phyloP scores from a whole-genome alignment of 2,329 filamentous ascomycete species.

The Beauveria medogensis region DNA sequence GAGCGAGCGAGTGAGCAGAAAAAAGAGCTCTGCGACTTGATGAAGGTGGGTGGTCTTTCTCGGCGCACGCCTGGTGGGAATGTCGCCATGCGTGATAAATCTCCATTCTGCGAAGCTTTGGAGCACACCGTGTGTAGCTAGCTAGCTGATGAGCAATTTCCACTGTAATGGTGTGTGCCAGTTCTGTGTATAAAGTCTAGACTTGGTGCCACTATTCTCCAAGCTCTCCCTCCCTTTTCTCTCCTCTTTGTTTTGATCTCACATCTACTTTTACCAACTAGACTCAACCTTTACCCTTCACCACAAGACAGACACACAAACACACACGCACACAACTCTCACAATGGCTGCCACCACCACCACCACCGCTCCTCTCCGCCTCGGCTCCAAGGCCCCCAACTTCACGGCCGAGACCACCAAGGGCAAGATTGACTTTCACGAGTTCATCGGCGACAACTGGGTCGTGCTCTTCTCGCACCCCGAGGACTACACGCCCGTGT shows the following conservation, averaged over 20 bases:
- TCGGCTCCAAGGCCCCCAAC: slow-evolving; percentile 65
- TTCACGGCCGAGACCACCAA: slow-evolving; percentile 75
- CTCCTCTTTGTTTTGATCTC: not conserved
- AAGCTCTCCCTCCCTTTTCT: not conserved
- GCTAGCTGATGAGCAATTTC: slow-evolving; percentile 3
- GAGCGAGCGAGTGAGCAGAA: too few species aligned
- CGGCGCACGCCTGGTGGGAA: not conserved
- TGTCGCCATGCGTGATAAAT: slow-evolving; percentile 1
- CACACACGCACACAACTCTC: too few species aligned
- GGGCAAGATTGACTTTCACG: slow-evolving; percentile 73
- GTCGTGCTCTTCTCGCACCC: slow-evolving; percentile 79
- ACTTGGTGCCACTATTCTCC: not conserved
- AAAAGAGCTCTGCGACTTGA: not conserved
- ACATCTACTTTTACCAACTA: not conserved
- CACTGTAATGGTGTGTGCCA: not conserved
- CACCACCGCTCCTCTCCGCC: slow-evolving; percentile 41
- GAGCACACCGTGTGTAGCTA: not conserved
- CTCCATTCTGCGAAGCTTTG: not conserved
- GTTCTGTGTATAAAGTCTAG: not conserved
- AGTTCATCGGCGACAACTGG: slow-evolving; percentile 74
- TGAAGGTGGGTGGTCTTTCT: not conserved
- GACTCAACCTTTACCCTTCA: not conserved
- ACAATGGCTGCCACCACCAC: slow-evolving; percentile 23
- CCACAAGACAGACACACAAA: slow-evolving; percentile 2
- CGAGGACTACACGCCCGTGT: slow-evolving; percentile 88